phyloP scores from a whole-genome alignment of 495 filamentous ascomycete genomes.

The Tuber borchii region DNA sequence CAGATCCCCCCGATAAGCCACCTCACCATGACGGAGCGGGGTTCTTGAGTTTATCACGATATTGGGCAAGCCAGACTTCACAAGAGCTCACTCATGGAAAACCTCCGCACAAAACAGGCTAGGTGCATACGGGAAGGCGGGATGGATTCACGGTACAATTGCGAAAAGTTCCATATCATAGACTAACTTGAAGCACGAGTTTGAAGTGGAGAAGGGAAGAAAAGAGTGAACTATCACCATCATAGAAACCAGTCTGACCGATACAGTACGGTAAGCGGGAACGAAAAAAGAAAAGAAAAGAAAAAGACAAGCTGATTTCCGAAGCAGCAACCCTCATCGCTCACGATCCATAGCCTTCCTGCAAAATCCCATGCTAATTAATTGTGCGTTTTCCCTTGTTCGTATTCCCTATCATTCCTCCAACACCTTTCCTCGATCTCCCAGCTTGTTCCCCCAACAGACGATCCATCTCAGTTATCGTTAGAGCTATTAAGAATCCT shows the following conservation, averaged over 20 bases:
- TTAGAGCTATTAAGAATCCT: slow-evolving; percentile 38
- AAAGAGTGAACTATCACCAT: neutral
- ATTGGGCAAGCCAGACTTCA: neutral
- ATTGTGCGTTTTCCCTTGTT: neutral
- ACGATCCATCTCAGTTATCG: slow-evolving; percentile 27
- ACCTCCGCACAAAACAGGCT: neutral
- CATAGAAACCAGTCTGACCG: neutral
- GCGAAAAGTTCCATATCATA: neutral
- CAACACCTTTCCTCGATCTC: neutral
- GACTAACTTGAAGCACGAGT: neutral
- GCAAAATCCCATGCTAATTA: neutral
- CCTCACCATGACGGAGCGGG: neutral
- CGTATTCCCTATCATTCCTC: neutral
- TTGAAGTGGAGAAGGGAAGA: neutral
- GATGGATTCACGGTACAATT: neutral
- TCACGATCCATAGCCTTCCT: neutral
- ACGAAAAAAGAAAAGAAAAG: neutral
- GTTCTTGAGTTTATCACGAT: neutral
- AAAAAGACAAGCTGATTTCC: neutral
- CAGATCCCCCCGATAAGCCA: neutral
- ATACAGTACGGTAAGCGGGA: neutral
- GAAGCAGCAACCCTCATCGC: neutral
- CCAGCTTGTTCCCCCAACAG: neutral
- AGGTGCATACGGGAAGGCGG: neutral
- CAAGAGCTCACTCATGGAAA: neutral